A percentile compares a stretch with the other conserved stretches of the same genome.
These are phyloP conservation scores for Silene latifolia DNA, from an alignment of 148 eudicot genomes.

Conservation along the genomic window DNA sequence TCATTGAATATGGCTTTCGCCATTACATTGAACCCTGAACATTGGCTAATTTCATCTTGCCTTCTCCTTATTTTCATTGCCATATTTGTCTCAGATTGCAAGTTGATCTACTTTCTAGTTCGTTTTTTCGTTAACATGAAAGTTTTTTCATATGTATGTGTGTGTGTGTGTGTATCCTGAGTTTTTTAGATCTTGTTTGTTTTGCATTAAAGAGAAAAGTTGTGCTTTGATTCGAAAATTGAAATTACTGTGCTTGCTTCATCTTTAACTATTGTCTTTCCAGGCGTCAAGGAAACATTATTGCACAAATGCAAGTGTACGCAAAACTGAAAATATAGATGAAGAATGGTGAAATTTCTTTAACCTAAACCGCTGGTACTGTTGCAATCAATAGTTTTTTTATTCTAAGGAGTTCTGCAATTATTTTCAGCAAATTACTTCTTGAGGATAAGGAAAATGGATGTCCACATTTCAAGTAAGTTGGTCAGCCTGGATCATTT, in stretches of 20 bases:
- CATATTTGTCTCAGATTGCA: neutral
- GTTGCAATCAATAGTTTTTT: neutral
- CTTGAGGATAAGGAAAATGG: conserved; percentile 48
- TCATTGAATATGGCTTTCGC: neutral
- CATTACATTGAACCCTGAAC: neutral
- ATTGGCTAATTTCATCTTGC: neutral
- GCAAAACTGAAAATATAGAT: conserved; percentile 59
- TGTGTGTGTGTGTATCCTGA: neutral
- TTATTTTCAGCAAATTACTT: conserved; percentile 67
- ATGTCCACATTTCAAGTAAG: conserved; percentile 81
- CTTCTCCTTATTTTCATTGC: neutral
- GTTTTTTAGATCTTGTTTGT: neutral
- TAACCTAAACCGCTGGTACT: neutral
- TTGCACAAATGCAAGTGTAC: conserved; percentile 62
- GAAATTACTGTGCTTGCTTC: neutral
- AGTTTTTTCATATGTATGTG: too few relatives aligned
- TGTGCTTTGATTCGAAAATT: neutral
- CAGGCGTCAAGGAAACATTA: conserved; percentile 96
- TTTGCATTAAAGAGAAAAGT: neutral
- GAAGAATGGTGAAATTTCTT: conserved; percentile 67
- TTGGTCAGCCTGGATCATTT: conserved; percentile 13
- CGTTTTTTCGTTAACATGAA: too few relatives aligned
- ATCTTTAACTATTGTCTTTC: conserved; percentile 12
- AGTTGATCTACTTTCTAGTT: neutral
- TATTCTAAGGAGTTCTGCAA: conserved; percentile 9